Evolutionary conservation across 78 protist species (phyloP).

Genomic region (Dictyostelium capitatum): DNA sequence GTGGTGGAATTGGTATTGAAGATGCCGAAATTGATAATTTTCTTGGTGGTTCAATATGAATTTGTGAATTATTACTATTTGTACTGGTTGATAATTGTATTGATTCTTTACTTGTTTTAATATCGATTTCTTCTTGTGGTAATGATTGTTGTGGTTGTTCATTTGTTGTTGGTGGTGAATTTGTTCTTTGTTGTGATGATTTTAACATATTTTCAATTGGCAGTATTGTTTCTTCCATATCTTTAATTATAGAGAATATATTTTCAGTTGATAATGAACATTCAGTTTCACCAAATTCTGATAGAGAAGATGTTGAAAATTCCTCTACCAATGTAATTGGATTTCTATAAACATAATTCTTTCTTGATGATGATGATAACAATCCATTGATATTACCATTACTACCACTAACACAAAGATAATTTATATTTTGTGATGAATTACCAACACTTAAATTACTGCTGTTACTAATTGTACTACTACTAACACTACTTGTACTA

Average conservation of each 20-base stretch:
- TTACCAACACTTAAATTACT: background rate
- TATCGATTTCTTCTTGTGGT: background rate
- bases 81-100: background rate
- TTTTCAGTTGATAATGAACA: constrained; percentile 67
- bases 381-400: background rate
- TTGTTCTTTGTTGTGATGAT: background rate
- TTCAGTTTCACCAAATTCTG: constrained; percentile 31
- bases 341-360: constrained; percentile 23
- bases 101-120: background rate
- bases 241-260: constrained; percentile 54
- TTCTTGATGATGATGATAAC: background rate
- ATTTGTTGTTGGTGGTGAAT: background rate
- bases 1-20: constrained; percentile 41
- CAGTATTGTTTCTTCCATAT: constrained; percentile 62
- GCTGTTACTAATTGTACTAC: background rate
- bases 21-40: constrained; percentile 76
- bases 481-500: background rate
- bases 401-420: background rate
- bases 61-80: constrained; percentile 1
- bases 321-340: constrained; percentile 79
- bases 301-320: constrained; percentile 35
- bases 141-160: background rate
- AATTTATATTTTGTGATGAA: background rate
- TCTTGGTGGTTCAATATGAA: constrained; percentile 41
- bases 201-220: background rate